phyloP scores from a whole-genome alignment of 148 eudicot genomes.

The Oxyria digyna region DNA sequence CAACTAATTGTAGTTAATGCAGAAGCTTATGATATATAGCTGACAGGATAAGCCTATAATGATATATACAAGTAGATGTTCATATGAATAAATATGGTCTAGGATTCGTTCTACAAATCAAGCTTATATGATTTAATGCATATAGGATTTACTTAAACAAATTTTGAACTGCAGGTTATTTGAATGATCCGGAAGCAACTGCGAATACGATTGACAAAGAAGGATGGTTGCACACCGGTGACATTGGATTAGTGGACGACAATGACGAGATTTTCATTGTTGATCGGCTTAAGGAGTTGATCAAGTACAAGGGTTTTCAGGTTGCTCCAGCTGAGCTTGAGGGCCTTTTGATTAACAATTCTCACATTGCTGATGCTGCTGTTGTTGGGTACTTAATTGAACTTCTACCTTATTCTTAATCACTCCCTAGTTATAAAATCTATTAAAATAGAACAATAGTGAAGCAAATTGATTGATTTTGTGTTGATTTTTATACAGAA shows the following conservation, averaged over 20 bases:
- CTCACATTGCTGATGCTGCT: constrained; percentile 68
- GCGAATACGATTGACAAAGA: constrained; percentile 56
- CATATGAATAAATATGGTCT: too few species aligned
- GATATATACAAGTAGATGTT: too few species aligned
- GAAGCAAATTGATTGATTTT: not conserved
- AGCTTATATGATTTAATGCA: too few species aligned
- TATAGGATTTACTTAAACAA: too few species aligned
- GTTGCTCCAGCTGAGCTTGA: constrained; percentile 94
- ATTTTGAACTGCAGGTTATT: constrained; percentile 30
- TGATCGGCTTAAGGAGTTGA: constrained; percentile 75
- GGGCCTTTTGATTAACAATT: constrained; percentile 60
- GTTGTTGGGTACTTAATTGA: constrained; percentile 55
- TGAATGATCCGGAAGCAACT: constrained; percentile 66
- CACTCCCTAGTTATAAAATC: too few species aligned
- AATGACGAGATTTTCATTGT: constrained; percentile 80
- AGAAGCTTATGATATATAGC: too few species aligned
- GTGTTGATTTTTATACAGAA: constrained; percentile 23
- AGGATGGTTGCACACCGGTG: constrained; percentile 91
- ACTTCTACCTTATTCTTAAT: not conserved
- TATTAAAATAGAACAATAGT: too few species aligned
- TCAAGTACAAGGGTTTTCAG: constrained; percentile 86
- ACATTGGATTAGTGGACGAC: constrained; percentile 67
- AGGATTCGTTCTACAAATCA: too few species aligned
- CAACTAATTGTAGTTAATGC: too few species aligned
- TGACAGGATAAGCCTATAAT: too few species aligned